A percentile compares a stretch with the other conserved stretches of the same genome.
Conservation (phyloP, 345 rosid species). For the Salix koriyanagi region DNA sequence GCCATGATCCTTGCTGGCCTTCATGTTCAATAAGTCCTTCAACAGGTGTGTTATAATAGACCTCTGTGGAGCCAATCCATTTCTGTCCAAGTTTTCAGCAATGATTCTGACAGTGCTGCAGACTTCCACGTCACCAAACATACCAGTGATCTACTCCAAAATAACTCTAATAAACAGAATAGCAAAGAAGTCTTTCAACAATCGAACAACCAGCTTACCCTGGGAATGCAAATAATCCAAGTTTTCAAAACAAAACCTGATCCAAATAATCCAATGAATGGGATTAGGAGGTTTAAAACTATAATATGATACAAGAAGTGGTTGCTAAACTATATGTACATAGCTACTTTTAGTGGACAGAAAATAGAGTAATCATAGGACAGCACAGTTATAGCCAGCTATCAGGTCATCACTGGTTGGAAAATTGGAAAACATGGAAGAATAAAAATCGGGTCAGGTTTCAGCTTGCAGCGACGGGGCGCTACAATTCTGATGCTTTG, state of each 20-base stretch:
- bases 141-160: background rate
- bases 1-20: slow-evolving; percentile 26
- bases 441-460: background rate
- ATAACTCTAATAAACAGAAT: no score
- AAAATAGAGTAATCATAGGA: background rate
- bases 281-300: background rate
- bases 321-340: background rate
- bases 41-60: slow-evolving; percentile 12
- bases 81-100: background rate
- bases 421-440: background rate
- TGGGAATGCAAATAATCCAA: background rate
- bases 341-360: background rate
- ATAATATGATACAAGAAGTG: background rate
- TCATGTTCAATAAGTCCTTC: slow-evolving; percentile 17
- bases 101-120: slow-evolving; percentile 11
- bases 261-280: background rate
- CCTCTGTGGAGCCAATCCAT: slow-evolving; percentile 7
- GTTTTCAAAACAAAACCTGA: background rate
- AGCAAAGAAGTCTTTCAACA: background rate
- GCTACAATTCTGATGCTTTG: background rate
- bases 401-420: background rate
- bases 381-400: background rate
- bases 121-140: slow-evolving; percentile 34
- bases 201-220: background rate
- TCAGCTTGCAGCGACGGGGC: background rate